These are phyloP conservation scores for Aciculoconidium aculeatum DNA, from an alignment of 805 yeast genomes.

Conservation along the genomic window DNA sequence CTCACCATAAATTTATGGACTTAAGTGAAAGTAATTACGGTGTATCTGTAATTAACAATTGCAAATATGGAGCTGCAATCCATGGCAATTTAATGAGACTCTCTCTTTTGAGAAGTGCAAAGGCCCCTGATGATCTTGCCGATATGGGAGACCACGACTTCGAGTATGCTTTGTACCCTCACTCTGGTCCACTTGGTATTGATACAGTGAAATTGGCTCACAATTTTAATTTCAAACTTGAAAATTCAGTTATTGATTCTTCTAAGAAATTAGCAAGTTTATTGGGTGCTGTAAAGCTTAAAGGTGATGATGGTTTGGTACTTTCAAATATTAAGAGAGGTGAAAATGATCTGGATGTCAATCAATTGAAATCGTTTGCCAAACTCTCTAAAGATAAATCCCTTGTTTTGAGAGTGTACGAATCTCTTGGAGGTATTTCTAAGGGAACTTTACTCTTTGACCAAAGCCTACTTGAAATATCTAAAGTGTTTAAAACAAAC, in stretches of 20 bases:
- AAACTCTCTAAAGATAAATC: conserved; percentile 40
- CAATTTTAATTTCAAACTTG: conserved; percentile 63
- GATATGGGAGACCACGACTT: conserved; percentile 88
- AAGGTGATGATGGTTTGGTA: conserved; percentile 45
- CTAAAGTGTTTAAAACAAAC: conserved; percentile 48
- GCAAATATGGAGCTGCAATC: conserved; percentile 87
- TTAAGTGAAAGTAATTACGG: conserved; percentile 84
- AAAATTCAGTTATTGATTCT: conserved; percentile 12
- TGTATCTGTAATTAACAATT: conserved; percentile 74
- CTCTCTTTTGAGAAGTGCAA: conserved; percentile 83
- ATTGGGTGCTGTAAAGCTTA: conserved; percentile 14
- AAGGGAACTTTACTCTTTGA: conserved; percentile 44
- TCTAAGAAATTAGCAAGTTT: conserved; percentile 10
- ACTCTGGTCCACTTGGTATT: conserved; percentile 56
- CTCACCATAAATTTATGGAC: conserved; percentile 92
- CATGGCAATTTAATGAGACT: conserved; percentile 91
- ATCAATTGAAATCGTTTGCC: conserved; percentile 40
- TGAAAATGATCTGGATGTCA: conserved; percentile 67
- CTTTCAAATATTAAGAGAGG: conserved; percentile 79
- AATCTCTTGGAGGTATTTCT: conserved; percentile 77
- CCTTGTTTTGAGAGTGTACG: conserved; percentile 73
- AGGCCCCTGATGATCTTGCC: conserved; percentile 90
- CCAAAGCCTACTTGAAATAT: conserved; percentile 32
- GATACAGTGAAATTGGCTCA: conserved; percentile 70
- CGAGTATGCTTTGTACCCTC: conserved; percentile 82